These are phyloP conservation scores for Thalassiosira hispida DNA, from an alignment of 352 stramenopile species.

Conservation along the genomic window DNA sequence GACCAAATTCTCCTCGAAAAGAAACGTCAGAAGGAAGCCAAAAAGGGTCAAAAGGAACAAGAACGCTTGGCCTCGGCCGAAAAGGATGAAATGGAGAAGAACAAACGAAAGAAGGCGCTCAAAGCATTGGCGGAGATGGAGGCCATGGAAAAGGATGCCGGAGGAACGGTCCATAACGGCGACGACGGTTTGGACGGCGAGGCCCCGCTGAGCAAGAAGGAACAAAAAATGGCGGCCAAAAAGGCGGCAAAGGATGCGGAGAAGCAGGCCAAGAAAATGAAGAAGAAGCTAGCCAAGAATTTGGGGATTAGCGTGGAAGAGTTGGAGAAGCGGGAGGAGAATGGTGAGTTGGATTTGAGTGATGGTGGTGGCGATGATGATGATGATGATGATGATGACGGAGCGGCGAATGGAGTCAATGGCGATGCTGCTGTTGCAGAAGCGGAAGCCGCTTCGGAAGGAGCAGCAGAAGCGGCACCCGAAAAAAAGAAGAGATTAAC, in stretches of 20 bases:
- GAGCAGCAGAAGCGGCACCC: neutral
- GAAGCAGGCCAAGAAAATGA: slow-evolving; percentile 24
- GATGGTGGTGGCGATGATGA: slow-evolving; percentile 15
- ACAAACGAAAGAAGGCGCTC: slow-evolving; percentile 33
- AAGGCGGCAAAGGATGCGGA: slow-evolving; percentile 42
- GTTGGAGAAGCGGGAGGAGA: slow-evolving; percentile 27
- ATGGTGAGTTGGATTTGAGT: neutral
- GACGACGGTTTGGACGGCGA: neutral
- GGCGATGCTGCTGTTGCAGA: neutral
- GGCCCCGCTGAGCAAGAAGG: slow-evolving; percentile 47
- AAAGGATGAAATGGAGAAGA: slow-evolving; percentile 38
- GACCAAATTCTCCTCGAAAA: slow-evolving; percentile 57
- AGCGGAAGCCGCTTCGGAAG: neutral
- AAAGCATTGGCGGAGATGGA: slow-evolving; percentile 59
- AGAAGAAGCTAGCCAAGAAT: slow-evolving; percentile 43
- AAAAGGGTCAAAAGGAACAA: slow-evolving; percentile 17
- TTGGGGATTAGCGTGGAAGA: slow-evolving; percentile 43
- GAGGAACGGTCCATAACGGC: slow-evolving; percentile 13
- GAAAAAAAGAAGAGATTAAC: slow-evolving; percentile 57
- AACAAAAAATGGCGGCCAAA: slow-evolving; percentile 49
- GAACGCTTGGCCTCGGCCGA: slow-evolving; percentile 10
- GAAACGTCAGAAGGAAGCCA: slow-evolving; percentile 35
- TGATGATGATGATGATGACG: slow-evolving; percentile 13
- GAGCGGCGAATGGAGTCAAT: slow-evolving; percentile 8
- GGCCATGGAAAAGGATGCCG: slow-evolving; percentile 23